Evolutionary conservation across 176 grass and related monocot species (phyloP), one percentile per base, ranked within the genome.

Genomic region (Puya raimondii): DNA sequence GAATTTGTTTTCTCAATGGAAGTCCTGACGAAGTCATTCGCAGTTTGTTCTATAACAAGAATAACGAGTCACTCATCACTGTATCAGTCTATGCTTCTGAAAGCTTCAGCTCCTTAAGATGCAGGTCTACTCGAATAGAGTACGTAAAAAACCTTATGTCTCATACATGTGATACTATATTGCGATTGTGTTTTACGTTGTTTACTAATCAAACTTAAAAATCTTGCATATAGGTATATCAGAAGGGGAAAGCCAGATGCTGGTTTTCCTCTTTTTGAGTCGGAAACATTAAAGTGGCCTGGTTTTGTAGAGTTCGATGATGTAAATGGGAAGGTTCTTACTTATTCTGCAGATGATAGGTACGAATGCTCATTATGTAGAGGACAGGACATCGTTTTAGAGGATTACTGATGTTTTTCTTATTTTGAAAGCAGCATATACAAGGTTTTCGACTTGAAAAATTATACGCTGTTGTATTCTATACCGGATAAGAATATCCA

Each of bases 371-470:
- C 74, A 26, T n/a, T 73, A 48, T 64, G 23, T 70, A 58, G 22
- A 51, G 9, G 2, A 47, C 42, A n/a, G 10, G 22, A 81, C 53
- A 15, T 74, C 9, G 42, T 42, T n/a, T 66, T 53, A 8, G 69
- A 67, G 10, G 75, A 23, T 1, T 1, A 8, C 65, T 84, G 64
- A 87, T 42, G 1, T n/a, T 47, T 17, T 69, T 12, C 58, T 20
- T 70, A 9, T 70, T 89, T 73, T 50, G 48, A 69, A 64, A 76
- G 73, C 78, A 99, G 94, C 77, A 93, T 86, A 50, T 99, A 99
- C 82, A 99, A 99, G 80, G 94, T 99, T 64, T 99, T 99, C 7
- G 89, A 93, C 76, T 89, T 99, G 84, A 99, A 93, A 76, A 99
- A 99, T 20, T 99, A 99, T 76, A 93, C 82, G 0, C 78, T 93